Conservation (phyloP, 1,284 basidiomycete genomes). For the Gymnopus androsaceus region DNA sequence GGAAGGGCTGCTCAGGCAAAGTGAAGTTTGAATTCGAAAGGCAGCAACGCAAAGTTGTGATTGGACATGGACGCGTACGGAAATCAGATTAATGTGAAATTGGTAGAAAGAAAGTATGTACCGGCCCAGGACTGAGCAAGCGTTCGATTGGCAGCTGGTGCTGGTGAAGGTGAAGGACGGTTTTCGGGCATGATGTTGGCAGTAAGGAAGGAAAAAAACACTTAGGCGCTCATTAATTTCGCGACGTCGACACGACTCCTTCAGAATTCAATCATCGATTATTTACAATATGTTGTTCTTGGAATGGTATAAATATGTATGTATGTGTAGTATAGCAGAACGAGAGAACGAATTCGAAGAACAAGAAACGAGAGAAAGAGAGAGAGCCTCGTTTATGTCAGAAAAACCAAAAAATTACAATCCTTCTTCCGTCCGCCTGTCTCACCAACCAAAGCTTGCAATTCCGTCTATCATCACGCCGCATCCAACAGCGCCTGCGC, state of each 20-base stretch:
- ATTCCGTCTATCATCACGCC: background rate
- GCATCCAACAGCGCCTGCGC: slow-evolving; percentile 51
- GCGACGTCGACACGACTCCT: no score
- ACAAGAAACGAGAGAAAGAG: no score
- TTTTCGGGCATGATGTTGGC: background rate
- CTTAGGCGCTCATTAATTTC: no score
- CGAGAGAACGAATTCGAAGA: no score
- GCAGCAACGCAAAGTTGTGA: background rate
- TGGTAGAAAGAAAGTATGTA: slow-evolving; percentile 14
- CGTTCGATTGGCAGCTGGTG: slow-evolving; percentile 7
- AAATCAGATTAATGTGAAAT: background rate
- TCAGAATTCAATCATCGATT: no score
- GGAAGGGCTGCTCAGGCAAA: slow-evolving; percentile 50
- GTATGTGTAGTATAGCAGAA: no score
- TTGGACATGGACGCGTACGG: background rate
- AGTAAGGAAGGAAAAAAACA: background rate
- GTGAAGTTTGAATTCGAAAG: background rate
- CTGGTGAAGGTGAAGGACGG: background rate
- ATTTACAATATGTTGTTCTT: no score
- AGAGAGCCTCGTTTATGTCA: no score
- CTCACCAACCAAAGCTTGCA: background rate
- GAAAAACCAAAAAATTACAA: background rate
- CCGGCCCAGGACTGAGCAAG: slow-evolving; percentile 15
- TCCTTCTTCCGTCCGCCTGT: no score
- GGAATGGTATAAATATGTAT: no score